Conservation (phyloP, 495 filamentous ascomycete genomes). For the Thermothielavioides terrestris region DNA sequence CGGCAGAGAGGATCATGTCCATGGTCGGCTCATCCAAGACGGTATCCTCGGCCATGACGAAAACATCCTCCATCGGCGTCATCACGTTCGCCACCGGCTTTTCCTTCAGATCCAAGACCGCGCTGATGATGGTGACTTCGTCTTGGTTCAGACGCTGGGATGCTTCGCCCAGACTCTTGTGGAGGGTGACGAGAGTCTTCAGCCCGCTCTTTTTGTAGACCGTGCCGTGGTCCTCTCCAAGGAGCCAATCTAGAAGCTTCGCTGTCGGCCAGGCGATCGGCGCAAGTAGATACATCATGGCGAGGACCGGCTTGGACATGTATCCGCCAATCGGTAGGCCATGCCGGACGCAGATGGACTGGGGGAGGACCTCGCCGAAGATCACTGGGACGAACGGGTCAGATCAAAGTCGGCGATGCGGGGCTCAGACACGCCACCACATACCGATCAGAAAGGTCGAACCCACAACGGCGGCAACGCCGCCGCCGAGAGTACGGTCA, state of each 20-base stretch:
- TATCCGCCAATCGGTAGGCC: slow-evolving; percentile 93
- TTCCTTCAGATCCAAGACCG: slow-evolving; percentile 91
- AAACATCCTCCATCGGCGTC: slow-evolving; percentile 97
- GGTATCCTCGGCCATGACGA: slow-evolving; percentile 86
- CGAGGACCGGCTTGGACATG: slow-evolving; percentile 81
- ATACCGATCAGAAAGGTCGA: slow-evolving; percentile 89
- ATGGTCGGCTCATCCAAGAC: slow-evolving; percentile 87
- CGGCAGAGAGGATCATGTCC: slow-evolving; percentile 82
- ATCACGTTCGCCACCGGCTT: slow-evolving; percentile 92
- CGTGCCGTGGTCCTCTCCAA: slow-evolving; percentile 88
- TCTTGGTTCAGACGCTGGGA: slow-evolving; percentile 90
- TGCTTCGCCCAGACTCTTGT: slow-evolving; percentile 78
- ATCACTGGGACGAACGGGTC: slow-evolving; percentile 55
- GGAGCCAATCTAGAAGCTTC: slow-evolving; percentile 76
- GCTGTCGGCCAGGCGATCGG: slow-evolving; percentile 85
- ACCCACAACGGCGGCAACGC: slow-evolving; percentile 87
- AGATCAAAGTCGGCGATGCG: neutral
- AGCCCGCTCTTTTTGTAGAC: slow-evolving; percentile 93
- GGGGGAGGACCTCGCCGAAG: slow-evolving; percentile 92
- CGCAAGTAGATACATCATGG: slow-evolving; percentile 84
- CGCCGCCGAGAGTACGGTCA: slow-evolving; percentile 86
- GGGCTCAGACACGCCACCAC: slow-evolving; percentile 9
- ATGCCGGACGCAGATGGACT: slow-evolving; percentile 93
- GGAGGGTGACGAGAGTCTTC: slow-evolving; percentile 71
- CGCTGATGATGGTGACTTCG: slow-evolving; percentile 97